Base-by-base conservation (phyloP, 805 yeast genomes). In the Lachancea dasiensis region DNA sequence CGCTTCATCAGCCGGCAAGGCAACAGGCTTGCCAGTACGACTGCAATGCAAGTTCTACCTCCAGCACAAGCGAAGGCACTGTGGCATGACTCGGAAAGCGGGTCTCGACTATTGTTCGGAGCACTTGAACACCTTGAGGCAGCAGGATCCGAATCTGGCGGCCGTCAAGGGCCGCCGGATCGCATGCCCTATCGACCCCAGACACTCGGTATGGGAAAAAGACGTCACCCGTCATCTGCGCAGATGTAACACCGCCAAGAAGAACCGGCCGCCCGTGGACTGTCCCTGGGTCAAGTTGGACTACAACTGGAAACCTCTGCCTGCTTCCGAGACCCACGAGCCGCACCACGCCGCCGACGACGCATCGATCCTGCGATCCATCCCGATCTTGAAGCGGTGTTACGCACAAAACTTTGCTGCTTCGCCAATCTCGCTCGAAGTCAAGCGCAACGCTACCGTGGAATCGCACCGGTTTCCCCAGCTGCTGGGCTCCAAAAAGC, bases 121-220 rank as follows among this genome's bases (percentile, higher is more conserved):
- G 5, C 87, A 83, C 58, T 61, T 77, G 6, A 72, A 69, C 36
- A 84, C 86, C 10, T 13, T 30, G 6, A 32, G 19, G 23, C 31
- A 23, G 15, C n/a, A n/a, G n/a, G n/a, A n/a, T n/a, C n/a, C n/a
- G n/a, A 26, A 15, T 33, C 9, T 8, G 22, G 26, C 16, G 6
- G 3, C 32, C 21, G 33, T 14, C 15, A 27, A 23, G 7, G 43
- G 30, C 27, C 21, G 22, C 28, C 44, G 95, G 39, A 69, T 86
- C 0, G 75, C 79, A 5, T 86, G 96, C 60, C 86, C 95, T 0
- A 53, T 80, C 20, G 95, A 86, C 56, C 76, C 81, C 2, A 69
- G 74, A 2, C 96, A 86, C 56, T 72, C 80, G 1, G 77, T 86
- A 0, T 81, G 85, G 86, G 66, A 66, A 33, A 65, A 68, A 29